Evolutionary conservation across 306 rosid species (phyloP).

Genomic region (Chamaecrista fasciculata): DNA sequence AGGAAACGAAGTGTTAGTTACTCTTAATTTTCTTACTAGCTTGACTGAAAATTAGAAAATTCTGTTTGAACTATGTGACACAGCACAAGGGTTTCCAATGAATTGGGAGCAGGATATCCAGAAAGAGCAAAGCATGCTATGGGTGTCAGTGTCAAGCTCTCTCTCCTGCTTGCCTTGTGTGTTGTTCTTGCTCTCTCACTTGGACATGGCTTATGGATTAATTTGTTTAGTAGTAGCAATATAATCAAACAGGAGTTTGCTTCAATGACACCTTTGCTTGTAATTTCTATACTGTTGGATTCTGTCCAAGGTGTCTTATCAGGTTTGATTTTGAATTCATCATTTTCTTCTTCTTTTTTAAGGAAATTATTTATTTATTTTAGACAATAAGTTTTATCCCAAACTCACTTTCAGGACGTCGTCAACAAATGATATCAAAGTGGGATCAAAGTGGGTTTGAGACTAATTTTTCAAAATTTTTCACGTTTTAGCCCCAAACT

Average conservation of each 20-base stretch:
- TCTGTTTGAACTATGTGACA: constrained; percentile 28
- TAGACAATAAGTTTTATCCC: too few relatives aligned
- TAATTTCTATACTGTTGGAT: constrained; percentile 61
- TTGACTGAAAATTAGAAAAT: constrained; percentile 5
- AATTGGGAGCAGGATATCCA: constrained; percentile 71
- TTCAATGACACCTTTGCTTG: constrained; percentile 74
- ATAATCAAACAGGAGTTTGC: constrained; percentile 52
- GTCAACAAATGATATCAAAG: too few relatives aligned
- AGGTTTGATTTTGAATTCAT: constrained; percentile 46
- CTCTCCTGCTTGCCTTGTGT: constrained; percentile 50
- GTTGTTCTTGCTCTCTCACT: constrained; percentile 47
- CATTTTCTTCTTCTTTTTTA: neutral
- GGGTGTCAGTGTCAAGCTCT: constrained; percentile 67
- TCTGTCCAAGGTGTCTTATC: constrained; percentile 78
- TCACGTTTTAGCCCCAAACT: too few relatives aligned
- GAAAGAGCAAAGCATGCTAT: constrained; percentile 66
- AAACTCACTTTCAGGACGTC: too few relatives aligned
- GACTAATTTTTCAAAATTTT: too few relatives aligned
- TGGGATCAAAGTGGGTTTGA: too few relatives aligned
- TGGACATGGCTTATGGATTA: constrained; percentile 67
- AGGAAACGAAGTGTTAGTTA: too few relatives aligned
- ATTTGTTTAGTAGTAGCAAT: constrained; percentile 47
- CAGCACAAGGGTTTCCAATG: constrained; percentile 88
- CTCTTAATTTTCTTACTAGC: too few relatives aligned
- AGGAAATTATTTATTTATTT: too few relatives aligned